A percentile compares a stretch with the other conserved stretches of the same genome.
Evolutionary conservation across 441 rosid genomes (phyloP).

Genomic region (Cnidoscolus chayamansa): DNA sequence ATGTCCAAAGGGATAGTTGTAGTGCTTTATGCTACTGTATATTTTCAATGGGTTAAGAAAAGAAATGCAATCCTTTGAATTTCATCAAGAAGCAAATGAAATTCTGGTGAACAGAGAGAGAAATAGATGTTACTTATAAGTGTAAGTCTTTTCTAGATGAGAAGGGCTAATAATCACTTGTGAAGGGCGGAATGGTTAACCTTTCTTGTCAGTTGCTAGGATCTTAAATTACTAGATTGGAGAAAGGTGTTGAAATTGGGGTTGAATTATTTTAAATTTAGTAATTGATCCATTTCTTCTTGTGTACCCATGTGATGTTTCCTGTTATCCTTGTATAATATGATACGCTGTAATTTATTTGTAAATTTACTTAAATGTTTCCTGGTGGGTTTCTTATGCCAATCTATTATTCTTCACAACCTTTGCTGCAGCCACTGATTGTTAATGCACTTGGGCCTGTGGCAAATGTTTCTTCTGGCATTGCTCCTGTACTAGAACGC

Average conservation of each 20-base stretch:
- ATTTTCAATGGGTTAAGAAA: background rate
- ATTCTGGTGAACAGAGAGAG: background rate
- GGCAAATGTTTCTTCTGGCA: constrained; percentile 37
- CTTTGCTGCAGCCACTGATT: constrained; percentile 40
- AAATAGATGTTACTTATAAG: background rate
- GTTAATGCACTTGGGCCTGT: constrained; percentile 46
- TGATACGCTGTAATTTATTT: background rate
- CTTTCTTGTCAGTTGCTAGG: background rate
- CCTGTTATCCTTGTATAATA: background rate
- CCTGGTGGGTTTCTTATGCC: constrained; percentile 13
- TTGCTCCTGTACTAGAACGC: constrained; percentile 41
- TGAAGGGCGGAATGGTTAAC: background rate
- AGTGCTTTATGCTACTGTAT: background rate
- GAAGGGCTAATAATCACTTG: background rate
- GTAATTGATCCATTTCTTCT: background rate
- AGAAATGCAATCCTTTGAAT: background rate
- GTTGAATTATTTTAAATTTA: background rate
- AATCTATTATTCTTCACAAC: background rate
- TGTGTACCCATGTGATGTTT: background rate
- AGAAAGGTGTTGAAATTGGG: background rate
- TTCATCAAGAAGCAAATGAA: background rate
- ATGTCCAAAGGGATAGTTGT: background rate
- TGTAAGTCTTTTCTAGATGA: background rate
- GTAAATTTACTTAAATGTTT: background rate
- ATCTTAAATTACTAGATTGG: background rate